Evolutionary conservation across 169 alveolate genomes (phyloP).

Genomic region (Plasmodium blacklocki): DNA sequence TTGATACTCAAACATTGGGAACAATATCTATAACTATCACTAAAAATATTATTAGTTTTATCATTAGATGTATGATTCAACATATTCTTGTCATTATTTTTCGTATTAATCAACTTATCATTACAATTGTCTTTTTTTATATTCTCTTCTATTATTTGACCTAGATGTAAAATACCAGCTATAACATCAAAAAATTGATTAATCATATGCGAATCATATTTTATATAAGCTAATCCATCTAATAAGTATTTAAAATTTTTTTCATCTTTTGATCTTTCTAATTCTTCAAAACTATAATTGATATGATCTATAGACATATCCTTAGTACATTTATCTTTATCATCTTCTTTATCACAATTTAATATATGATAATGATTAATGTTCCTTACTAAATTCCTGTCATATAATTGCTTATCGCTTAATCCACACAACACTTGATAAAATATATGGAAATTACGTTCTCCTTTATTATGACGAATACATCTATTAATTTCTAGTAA

Average conservation of each 20-base stretch:
- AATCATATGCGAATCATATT: conserved; percentile 41
- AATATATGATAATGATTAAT: conserved; percentile 26
- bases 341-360: not conserved
- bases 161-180: conserved; percentile 62
- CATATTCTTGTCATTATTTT: not conserved
- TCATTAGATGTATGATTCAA: not conserved
- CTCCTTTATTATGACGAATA: conserved; percentile 89
- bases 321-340: not conserved
- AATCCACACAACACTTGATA: conserved; percentile 86
- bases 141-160: conserved; percentile 16
- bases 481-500: conserved; percentile 97
- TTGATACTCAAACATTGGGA: conserved; percentile 17
- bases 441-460: conserved; percentile 98
- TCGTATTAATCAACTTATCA: not conserved
- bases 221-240: conserved; percentile 49
- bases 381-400: conserved; percentile 41
- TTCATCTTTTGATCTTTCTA: conserved; percentile 21
- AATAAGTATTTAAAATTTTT: conserved; percentile 38
- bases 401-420: conserved; percentile 28
- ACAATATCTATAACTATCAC: conserved; percentile 13
- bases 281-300: not conserved
- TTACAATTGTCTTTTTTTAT: not conserved
- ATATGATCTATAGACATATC: not conserved
- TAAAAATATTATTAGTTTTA: not conserved
- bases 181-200: conserved; percentile 30